Evolutionary conservation across 768 basidiomycete species (phyloP), one percentile per base, ranked within the genome.

Genomic region (Auricularia cornea): DNA sequence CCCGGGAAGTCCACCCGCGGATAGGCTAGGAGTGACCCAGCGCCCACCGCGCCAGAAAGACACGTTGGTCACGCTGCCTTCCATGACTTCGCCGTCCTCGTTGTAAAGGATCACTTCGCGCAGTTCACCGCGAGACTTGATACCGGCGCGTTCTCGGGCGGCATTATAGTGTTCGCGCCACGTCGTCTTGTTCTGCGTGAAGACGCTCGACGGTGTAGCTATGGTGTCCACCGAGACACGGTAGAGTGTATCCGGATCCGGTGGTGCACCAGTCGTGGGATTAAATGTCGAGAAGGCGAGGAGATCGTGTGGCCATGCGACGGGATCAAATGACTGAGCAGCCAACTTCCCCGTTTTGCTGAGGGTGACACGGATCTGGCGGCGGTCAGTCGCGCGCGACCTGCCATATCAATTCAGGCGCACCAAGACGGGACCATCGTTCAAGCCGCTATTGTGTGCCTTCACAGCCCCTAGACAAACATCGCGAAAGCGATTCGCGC

Each of bases 181-280:
- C 2, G 89, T 91, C 0, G 91, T 92, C 73, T 93, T 93, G 57
- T 88, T 86, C 26, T 72, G 68, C 0, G 88, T 87, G 69, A 85
- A 88, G 28, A 81, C 62, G 18, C 86, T 84, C 0, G 81, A 74
- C 3, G 79, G 71, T 1, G 86, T 87, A 14, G 83, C 73, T 63
- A 78, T 70, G 2, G 75, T 77, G 72, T 92, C 90, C 54, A 90
- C 66, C 59, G 76, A 76, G 59, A 92, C 67, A 30, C 73, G 73
- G 60, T 85, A 74, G 18, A 80, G 69, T 35, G 76, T 72, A 8
- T 74, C 61, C 23, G 67, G 54, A 57, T 57, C 69, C 52, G 67
- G 59, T 8, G 63, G 69, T 28, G 59, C 30, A 51, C 76, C 74
- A n/a, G 65, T 68, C 3, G 63, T 60, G 32, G 81, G 77, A 57